These are phyloP conservation scores for Scutellaria minor DNA, from an alignment of 257 asterid species.

Conservation along the genomic window DNA sequence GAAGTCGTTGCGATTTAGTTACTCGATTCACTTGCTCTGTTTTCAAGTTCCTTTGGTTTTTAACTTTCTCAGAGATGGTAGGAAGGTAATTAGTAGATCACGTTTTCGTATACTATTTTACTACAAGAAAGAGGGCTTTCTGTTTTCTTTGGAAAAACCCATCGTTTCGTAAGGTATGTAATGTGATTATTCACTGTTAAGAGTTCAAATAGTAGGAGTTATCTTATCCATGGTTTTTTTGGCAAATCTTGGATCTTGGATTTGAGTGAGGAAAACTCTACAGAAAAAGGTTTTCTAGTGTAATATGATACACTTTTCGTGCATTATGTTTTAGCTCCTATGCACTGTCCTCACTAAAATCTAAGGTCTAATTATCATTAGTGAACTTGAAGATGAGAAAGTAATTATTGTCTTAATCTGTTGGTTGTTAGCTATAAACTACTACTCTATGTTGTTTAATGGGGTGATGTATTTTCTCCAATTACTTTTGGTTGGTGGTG, in stretches of 20 bases:
- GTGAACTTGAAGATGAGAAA: conserved; percentile 3
- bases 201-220: conserved; percentile 3
- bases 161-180: background rate
- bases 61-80: background rate
- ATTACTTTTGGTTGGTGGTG: conserved; percentile 2
- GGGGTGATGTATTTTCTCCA: background rate
- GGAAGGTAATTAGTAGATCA: conserved; percentile 9
- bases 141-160: background rate
- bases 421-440: conserved; percentile 5
- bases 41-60: background rate
- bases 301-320: background rate
- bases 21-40: conserved; percentile 7
- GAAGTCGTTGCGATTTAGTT: background rate
- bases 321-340: background rate
- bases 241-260: background rate
- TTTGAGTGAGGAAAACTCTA: background rate
- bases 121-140: background rate
- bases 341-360: background rate
- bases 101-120: background rate
- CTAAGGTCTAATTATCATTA: background rate
- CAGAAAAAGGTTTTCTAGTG: background rate
- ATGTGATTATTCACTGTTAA: background rate
- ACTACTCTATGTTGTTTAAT: background rate
- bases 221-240: conserved; percentile 1
- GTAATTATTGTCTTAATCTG: background rate